Evolutionary conservation across 805 yeast species (phyloP), one percentile per base, ranked within the genome.

Genomic region (Lipomyces yamanashiensis): DNA sequence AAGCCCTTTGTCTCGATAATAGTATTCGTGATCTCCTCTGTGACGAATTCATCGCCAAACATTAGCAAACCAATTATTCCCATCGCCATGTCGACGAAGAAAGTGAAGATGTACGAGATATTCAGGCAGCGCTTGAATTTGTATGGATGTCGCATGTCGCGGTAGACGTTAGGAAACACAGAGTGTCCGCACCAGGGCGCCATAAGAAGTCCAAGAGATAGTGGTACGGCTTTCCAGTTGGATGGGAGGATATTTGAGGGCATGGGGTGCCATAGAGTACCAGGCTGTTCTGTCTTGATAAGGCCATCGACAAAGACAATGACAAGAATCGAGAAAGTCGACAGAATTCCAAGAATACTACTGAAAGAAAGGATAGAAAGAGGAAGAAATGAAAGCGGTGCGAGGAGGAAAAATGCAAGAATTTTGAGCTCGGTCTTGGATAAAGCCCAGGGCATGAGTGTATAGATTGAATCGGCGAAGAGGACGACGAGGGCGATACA

Each of bases 151-250:
- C 89, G 80, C 88, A 89, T 86, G 74, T 89, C 96, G 41, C 85
- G 81, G 73, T 85, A 86, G 58, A 89, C 79, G 68, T 89, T 89
- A 1, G 95, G 95, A 71, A 89, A 89, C 33, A 89, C 84, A 5
- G 95, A 90, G 75, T 89, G 95, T 0, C 95, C 93, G 6, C 95
- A 92, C 79, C 89, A 89, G 0, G 93, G 92, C 3, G 92, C 88
- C 34, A 73, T 51, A 10, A 80, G 67, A 17, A 58, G 58, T 51
- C 76, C 66, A 67, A 71, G 39, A 78, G 88, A 75, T 74, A 83
- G 28, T 76, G 74, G 72, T 71, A 79, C 37, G 78, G 79, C 52
- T 74, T 74, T 59, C 85, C 84, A 41, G 81, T 81, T 50, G 76
- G 74, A n/a, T 77, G 97, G 97, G 81, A 85, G 85, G 63, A 88